Evolutionary conservation across 352 stramenopile species (phyloP).

Genomic region (Pythium sukuiense): DNA sequence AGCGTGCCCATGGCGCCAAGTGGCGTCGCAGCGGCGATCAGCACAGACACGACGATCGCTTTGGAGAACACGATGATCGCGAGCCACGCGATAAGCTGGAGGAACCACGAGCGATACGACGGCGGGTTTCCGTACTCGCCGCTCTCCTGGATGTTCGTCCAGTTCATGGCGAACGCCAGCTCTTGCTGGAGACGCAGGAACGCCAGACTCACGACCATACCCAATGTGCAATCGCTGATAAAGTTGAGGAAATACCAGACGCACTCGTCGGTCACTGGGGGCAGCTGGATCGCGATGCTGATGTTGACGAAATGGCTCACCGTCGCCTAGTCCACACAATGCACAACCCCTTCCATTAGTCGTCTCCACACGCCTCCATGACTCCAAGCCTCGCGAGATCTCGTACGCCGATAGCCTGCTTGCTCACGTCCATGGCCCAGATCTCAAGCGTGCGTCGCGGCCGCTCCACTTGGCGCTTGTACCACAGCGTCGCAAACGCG

Average conservation of each 20-base stretch:
- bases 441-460: slow-evolving; percentile 68
- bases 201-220: slow-evolving; percentile 72
- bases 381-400: background rate
- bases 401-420: slow-evolving; percentile 72
- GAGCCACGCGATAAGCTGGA: slow-evolving; percentile 64
- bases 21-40: slow-evolving; percentile 49
- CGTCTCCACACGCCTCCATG: background rate
- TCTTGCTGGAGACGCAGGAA: slow-evolving; percentile 45
- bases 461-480: slow-evolving; percentile 82
- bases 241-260: slow-evolving; percentile 89
- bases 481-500: slow-evolving; percentile 73
- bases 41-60: slow-evolving; percentile 68
- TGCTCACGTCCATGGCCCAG: slow-evolving; percentile 82
- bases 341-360: background rate
- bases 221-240: slow-evolving; percentile 77
- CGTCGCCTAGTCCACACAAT: slow-evolving; percentile 38
- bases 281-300: slow-evolving; percentile 63
- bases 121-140: slow-evolving; percentile 76
- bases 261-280: slow-evolving; percentile 80
- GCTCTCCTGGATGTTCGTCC: slow-evolving; percentile 71
- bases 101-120: slow-evolving; percentile 61
- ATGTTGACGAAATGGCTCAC: slow-evolving; percentile 76
- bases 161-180: slow-evolving; percentile 70
- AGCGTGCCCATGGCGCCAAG: slow-evolving; percentile 62
- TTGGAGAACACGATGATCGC: slow-evolving; percentile 82